phyloP scores from a whole-genome alignment of 2,329 filamentous ascomycete species.

The Cercospora zeina region DNA sequence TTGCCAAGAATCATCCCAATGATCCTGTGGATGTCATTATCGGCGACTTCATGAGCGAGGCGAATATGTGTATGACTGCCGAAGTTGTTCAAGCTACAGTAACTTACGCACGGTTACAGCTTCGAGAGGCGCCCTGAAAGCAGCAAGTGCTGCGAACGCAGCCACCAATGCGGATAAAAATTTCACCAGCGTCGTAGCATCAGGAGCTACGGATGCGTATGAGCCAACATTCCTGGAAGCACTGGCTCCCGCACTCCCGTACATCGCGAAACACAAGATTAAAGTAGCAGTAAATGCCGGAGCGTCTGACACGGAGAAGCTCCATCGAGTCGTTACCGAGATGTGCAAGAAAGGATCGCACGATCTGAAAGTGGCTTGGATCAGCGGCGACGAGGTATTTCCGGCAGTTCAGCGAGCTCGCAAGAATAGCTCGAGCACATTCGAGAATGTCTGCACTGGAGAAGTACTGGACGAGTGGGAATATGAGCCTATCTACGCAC shows the following conservation, averaged over 20 bases:
- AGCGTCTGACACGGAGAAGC: constrained; percentile 54
- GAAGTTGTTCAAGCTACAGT: constrained; percentile 27
- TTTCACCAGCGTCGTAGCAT: background rate
- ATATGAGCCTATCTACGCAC: constrained; percentile 38
- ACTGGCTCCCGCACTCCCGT: constrained; percentile 47
- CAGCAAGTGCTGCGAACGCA: constrained; percentile 29
- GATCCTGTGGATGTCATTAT: constrained; percentile 56
- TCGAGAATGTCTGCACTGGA: constrained; percentile 44
- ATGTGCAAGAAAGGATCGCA: constrained; percentile 41
- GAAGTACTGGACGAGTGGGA: constrained; percentile 42
- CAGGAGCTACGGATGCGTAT: constrained; percentile 46
- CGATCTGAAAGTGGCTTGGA: constrained; percentile 51
- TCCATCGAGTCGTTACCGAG: constrained; percentile 50
- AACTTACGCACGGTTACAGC: constrained; percentile 24
- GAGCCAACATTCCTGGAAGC: constrained; percentile 56
- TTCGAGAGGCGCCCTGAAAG: constrained; percentile 52
- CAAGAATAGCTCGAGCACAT: constrained; percentile 42
- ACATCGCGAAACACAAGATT: constrained; percentile 53
- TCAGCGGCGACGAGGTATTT: constrained; percentile 48
- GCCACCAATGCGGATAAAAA: background rate
- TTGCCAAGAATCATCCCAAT: constrained; percentile 34
- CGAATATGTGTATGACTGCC: constrained; percentile 32
- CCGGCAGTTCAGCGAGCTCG: constrained; percentile 41
- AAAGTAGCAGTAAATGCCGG: constrained; percentile 60
- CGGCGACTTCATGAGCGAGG: constrained; percentile 52